Conservation (phyloP, 306 rosid genomes). For the Acacia acuminata region DNA sequence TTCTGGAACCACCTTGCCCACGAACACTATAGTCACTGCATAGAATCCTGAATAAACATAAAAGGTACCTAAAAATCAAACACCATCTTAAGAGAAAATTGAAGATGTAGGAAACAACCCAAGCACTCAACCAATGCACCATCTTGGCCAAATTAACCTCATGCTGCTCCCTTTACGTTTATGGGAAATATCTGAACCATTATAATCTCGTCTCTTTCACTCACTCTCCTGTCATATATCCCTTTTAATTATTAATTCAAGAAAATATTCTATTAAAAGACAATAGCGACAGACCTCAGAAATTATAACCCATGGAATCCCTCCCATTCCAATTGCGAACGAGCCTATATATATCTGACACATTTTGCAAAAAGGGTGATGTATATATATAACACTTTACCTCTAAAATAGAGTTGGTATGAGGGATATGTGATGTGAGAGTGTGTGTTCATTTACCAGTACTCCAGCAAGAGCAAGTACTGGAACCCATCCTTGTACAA, state of each 20-base stretch:
- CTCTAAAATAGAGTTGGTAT: neutral
- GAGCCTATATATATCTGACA: neutral
- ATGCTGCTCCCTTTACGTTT: constrained; percentile 6
- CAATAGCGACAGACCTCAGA: neutral
- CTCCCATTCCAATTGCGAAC: constrained; percentile 19
- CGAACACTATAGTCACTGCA: neutral
- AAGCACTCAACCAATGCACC: constrained; percentile 5
- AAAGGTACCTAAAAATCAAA: constrained; percentile 8
- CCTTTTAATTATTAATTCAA: neutral
- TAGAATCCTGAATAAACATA: neutral
- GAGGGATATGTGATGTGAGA: neutral
- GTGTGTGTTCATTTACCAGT: neutral
- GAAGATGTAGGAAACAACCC: neutral
- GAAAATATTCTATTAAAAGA: neutral
- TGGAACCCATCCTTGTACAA: neutral
- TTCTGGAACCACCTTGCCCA: neutral
- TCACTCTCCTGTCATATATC: no score
- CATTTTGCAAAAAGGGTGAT: neutral
- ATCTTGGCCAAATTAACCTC: constrained; percentile 10
- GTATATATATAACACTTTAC: neutral
- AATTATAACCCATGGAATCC: constrained; percentile 5
- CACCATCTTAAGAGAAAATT: neutral
- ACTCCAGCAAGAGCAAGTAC: constrained; percentile 12
- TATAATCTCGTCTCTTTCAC: no score
- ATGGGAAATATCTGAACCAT: no score